Base-by-base conservation (phyloP, 2,329 filamentous ascomycete species). In the Cladosporium sp. region DNA sequence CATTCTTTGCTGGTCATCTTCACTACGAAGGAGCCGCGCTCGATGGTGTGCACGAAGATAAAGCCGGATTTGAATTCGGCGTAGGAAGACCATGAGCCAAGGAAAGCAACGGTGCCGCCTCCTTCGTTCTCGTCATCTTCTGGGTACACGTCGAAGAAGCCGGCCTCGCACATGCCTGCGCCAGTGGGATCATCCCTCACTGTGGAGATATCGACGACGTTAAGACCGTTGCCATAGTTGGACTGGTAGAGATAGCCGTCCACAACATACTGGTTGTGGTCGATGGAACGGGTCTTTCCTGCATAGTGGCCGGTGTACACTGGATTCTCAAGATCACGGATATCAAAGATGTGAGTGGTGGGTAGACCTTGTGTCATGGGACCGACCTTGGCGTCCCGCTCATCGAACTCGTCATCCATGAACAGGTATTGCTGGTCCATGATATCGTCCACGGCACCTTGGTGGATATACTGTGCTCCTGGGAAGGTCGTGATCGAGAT, bases 341-440 rank as follows among this genome's bases (percentile, higher is more conserved):
- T 78, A 66, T 82, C 78, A 67, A 77, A 79, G 64, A 54, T 60
- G 28, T 52, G 45, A 49, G 60, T 65, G 3, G 78, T 76, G 3
- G 80, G 78, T 60, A 69, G 76, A 1, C 76, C 75, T 45, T 80
- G 74, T 0, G 68, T 69, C 17, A 64, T 61, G 2, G 74, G 54
- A 6, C 54, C 54, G 12, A 56, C 54, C 0, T 72, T 73, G 3
- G 66, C 67, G 8, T 78, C 67, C 3, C 64, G 59, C 71, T 84
- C 82, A 59, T 84, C 81, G 11, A 79, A 73, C 66, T 84, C 81
- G 62, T 84, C 81, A 62, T 83, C 81, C 5, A 82, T 66, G 14
- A 82, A 72, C 3, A 83, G 75, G 65, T 75, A 81, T 51, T 74
- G 67, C 11, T 71, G 66, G 65, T 82, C 78, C 22, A 80, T 72